Conservation (phyloP, 306 rosid species). For the Trifolium repens region DNA sequence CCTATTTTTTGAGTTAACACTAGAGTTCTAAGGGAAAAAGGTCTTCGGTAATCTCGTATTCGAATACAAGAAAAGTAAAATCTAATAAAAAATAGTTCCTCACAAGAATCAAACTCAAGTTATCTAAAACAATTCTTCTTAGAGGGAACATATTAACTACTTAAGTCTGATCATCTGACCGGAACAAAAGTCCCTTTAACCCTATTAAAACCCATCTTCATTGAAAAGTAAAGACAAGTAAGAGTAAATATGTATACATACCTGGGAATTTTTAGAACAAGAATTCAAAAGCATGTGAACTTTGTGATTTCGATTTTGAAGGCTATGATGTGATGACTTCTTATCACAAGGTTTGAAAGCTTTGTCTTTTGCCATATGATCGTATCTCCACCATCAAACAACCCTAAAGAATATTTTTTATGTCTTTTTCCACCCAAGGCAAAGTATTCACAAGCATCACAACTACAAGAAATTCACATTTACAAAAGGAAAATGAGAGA, state of each 20-base stretch:
- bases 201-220: no score
- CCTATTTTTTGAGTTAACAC: no score
- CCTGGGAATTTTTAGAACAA: neutral
- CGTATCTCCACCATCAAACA: conserved; percentile 9
- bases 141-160: no score
- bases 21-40: no score
- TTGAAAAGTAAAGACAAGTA: no score
- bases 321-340: conserved; percentile 11
- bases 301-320: conserved; percentile 26
- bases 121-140: no score
- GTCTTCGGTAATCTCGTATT: no score
- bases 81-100: no score
- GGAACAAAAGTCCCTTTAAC: no score
- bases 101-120: no score
- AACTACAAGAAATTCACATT: conserved; percentile 25
- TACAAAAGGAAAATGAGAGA: neutral
- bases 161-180: no score
- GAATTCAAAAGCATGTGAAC: neutral
- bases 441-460: conserved; percentile 12
- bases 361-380: conserved; percentile 35
- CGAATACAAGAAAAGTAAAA: no score
- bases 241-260: neutral
- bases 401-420: neutral
- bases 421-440: neutral
- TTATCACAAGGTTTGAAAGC: conserved; percentile 23